phyloP scores from a whole-genome alignment of 371 early-diverging fungal species.

The Umbelopsis sp. region DNA sequence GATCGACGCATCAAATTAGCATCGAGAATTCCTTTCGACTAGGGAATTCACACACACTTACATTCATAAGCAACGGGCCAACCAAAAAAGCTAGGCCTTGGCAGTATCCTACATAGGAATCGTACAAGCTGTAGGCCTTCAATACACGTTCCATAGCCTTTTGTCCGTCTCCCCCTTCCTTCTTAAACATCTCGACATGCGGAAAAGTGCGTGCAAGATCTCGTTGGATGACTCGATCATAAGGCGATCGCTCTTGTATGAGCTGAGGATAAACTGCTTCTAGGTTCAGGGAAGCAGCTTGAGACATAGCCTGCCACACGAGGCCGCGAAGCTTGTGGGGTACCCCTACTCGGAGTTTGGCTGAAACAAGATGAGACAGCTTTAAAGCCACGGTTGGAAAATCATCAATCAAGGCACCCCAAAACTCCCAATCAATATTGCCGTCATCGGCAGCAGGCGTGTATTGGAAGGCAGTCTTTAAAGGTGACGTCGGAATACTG shows the following conservation, averaged over 20 bases:
- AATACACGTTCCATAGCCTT: conserved; percentile 79
- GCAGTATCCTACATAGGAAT: conserved; percentile 93
- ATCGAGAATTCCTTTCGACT: background rate
- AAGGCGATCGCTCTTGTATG: conserved; percentile 74
- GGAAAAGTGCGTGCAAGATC: conserved; percentile 95
- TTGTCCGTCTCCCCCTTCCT: conserved; percentile 87
- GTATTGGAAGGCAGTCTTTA: conserved; percentile 18
- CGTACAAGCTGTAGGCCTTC: conserved; percentile 91
- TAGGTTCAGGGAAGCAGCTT: conserved; percentile 73
- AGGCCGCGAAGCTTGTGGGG: conserved; percentile 87
- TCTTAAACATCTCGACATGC: conserved; percentile 80
- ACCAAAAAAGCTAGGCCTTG: conserved; percentile 96
- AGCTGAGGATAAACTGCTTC: conserved; percentile 87
- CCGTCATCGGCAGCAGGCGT: background rate
- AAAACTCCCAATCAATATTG: conserved; percentile 87
- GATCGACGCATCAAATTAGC: background rate
- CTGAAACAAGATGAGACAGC: conserved; percentile 64
- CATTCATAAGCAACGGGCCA: conserved; percentile 91
- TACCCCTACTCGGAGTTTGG: conserved; percentile 81
- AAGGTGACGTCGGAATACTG: conserved; percentile 19
- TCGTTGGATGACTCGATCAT: conserved; percentile 88
- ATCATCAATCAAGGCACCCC: conserved; percentile 88
- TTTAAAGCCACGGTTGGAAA: conserved; percentile 69
- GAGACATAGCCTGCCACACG: conserved; percentile 93
- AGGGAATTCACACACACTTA: conserved; percentile 36